phyloP scores from a whole-genome alignment of 768 basidiomycete species.

The Candolleomyces eurysporus region DNA sequence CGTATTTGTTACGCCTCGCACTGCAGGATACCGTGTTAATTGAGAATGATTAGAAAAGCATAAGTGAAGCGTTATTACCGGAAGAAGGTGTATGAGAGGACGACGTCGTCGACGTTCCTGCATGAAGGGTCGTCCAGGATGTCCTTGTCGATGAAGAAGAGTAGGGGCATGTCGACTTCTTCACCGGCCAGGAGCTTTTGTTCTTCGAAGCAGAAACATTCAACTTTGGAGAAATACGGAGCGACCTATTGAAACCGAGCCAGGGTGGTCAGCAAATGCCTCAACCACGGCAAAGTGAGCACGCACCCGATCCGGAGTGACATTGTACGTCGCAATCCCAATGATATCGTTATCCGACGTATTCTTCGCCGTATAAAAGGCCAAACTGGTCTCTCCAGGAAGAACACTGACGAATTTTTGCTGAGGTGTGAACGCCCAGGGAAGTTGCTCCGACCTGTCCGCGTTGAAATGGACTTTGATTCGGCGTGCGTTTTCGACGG shows the following conservation, averaged over 20 bases:
- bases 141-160: slow-evolving; percentile 99
- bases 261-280: not conserved
- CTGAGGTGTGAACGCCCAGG: slow-evolving; percentile 91
- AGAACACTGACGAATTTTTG: slow-evolving; percentile 88
- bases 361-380: slow-evolving; percentile 95
- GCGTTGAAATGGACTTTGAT: slow-evolving; percentile 98
- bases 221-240: slow-evolving; percentile 98
- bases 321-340: slow-evolving; percentile 98
- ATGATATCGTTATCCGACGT: slow-evolving; percentile 83
- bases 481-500: slow-evolving; percentile 61
- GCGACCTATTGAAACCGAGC: slow-evolving; percentile 63
- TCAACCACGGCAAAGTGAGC: not conserved
- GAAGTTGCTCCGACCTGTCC: slow-evolving; percentile 82
- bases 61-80: slow-evolving; percentile 48
- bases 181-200: slow-evolving; percentile 92
- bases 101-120: slow-evolving; percentile 84
- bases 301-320: slow-evolving; percentile 92
- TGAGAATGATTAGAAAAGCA: not conserved
- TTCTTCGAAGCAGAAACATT: slow-evolving; percentile 99
- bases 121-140: slow-evolving; percentile 91
- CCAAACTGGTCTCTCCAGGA: slow-evolving; percentile 93
- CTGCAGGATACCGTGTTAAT: slow-evolving; percentile 35
- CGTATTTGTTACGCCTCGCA: slow-evolving; percentile 80
- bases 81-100: slow-evolving; percentile 98
- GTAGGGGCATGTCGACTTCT: slow-evolving; percentile 95